Base-by-base conservation (phyloP, 2,329 filamentous ascomycete genomes). In the Hymenoscyphus linearis region DNA sequence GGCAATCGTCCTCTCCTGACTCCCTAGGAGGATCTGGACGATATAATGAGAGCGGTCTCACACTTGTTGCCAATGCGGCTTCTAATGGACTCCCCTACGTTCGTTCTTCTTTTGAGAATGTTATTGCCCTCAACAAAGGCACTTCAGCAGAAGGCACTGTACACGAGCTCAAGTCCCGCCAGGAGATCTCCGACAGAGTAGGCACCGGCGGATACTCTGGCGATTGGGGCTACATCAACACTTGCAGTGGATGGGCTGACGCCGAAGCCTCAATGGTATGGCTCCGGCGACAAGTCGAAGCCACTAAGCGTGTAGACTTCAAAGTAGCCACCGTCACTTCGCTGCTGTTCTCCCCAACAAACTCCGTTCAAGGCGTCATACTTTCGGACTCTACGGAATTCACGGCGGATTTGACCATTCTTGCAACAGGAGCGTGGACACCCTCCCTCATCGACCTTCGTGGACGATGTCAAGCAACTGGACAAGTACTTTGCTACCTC, bases 391-490 rank as follows among this genome's bases (percentile, higher is more conserved):
- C 79, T 1, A 73, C 74, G 6, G 76, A 72, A 10, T 65, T 91
- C 6, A 76, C 75, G 3, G 90, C 89, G 1, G 89, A 91, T 62
- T 79, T 96, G 7, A 87, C 90, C 36, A 79, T 97, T 60, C 80
- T 96, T 2, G 92, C 93, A 0, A 86, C 92, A 0, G 93, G 93
- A 16, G 92, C 93, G 4, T 98, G 93, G 93, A 91, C 90, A 2
- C 84, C 87, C 2, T 81, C 83, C 1, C 80, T 97, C 25, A 77
- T 97, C 60, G 89, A 96, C 74, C 78, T 97, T 0, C 80, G 86
- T 54, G 90, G 91, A 27, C 84, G 89, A 52, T 87, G 86, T 44
- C 83, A 88, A 65, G 89, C 93, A 2, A 96, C 91, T 0, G 93
- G 91, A 14, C 93, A 98, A 70, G 83, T 85, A 0, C 73, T 98